A percentile compares a stretch with the other conserved stretches of the same genome.
phyloP scores from a whole-genome alignment of 2,329 filamentous ascomycete species.

The Dichotomopilus funicola region DNA sequence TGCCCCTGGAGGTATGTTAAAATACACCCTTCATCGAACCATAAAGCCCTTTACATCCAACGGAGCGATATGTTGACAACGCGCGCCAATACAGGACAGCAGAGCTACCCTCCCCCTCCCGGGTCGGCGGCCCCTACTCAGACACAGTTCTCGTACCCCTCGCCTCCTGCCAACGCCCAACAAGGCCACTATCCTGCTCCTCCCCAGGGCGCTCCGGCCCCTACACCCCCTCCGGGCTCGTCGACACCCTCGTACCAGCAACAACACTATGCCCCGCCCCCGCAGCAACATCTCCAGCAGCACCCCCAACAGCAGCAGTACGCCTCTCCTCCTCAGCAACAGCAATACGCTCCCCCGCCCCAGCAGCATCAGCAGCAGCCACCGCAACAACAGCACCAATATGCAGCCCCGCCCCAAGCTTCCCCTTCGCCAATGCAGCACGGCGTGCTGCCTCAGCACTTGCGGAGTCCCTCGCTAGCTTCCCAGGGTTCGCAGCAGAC shows the following conservation, averaged over 20 bases:
- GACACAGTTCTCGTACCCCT: slow-evolving; percentile 33
- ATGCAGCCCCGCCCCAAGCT: slow-evolving; percentile 13
- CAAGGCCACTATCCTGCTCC: slow-evolving; percentile 34
- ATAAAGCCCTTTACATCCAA: neutral
- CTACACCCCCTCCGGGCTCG: slow-evolving; percentile 28
- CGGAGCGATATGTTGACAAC: neutral
- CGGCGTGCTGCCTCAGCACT: slow-evolving; percentile 32
- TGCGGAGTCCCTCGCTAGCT: slow-evolving; percentile 28
- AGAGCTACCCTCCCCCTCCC: slow-evolving; percentile 32
- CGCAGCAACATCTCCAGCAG: slow-evolving; percentile 22
- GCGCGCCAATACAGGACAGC: slow-evolving; percentile 12
- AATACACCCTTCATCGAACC: neutral
- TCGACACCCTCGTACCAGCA: slow-evolving; percentile 29
- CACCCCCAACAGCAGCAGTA: slow-evolving; percentile 31
- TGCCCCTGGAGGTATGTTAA: slow-evolving; percentile 19
- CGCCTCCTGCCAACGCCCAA: slow-evolving; percentile 26
- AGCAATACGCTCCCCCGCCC: slow-evolving; percentile 19
- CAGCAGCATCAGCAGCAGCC: slow-evolving; percentile 21
- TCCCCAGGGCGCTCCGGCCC: slow-evolving; percentile 25
- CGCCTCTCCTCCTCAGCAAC: slow-evolving; percentile 28
- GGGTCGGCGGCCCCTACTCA: slow-evolving; percentile 32
- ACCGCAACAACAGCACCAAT: slow-evolving; percentile 25
- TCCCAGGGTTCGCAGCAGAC: slow-evolving; percentile 21
- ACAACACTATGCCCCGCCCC: slow-evolving; percentile 21
- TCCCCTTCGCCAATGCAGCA: slow-evolving; percentile 18